Conservation (phyloP, 176 grass and related monocot genomes). For the Ananas comosus region DNA sequence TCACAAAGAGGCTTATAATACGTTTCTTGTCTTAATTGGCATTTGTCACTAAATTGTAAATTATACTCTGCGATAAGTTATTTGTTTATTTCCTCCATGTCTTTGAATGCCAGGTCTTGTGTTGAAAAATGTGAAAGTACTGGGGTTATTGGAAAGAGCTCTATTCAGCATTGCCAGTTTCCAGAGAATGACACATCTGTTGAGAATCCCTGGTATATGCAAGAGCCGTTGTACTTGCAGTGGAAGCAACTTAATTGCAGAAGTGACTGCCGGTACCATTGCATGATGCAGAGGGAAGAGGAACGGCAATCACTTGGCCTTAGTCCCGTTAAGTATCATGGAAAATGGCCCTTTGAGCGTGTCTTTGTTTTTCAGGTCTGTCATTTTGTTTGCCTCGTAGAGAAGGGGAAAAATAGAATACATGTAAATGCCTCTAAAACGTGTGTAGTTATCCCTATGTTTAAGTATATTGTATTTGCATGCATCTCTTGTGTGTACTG, state of each 20-base stretch:
- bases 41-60: not conserved
- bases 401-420: not conserved
- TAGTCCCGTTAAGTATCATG: slow-evolving; percentile 74
- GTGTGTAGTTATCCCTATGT: too few relatives aligned
- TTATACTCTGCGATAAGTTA: slow-evolving; percentile 1
- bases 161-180: slow-evolving; percentile 41
- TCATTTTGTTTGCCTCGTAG: not conserved
- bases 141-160: slow-evolving; percentile 30
- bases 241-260: slow-evolving; percentile 76
- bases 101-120: slow-evolving; percentile 48
- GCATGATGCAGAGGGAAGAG: slow-evolving; percentile 77
- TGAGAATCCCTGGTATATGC: slow-evolving; percentile 47
- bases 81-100: slow-evolving; percentile 2
- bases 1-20: not conserved
- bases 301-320: slow-evolving; percentile 55
- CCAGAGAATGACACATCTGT: slow-evolving; percentile 24
- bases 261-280: slow-evolving; percentile 69
- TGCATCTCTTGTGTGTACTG: too few relatives aligned
- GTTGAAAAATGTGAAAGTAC: slow-evolving; percentile 53
- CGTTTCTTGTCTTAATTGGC: not conserved
- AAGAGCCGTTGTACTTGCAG: slow-evolving; percentile 53
- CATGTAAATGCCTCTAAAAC: too few relatives aligned
- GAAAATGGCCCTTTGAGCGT: slow-evolving; percentile 74
- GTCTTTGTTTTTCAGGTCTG: slow-evolving; percentile 74
- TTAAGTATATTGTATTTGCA: too few relatives aligned